Evolutionary conservation across 495 filamentous ascomycete genomes (phyloP).

Genomic region (Neurospora terricola): DNA sequence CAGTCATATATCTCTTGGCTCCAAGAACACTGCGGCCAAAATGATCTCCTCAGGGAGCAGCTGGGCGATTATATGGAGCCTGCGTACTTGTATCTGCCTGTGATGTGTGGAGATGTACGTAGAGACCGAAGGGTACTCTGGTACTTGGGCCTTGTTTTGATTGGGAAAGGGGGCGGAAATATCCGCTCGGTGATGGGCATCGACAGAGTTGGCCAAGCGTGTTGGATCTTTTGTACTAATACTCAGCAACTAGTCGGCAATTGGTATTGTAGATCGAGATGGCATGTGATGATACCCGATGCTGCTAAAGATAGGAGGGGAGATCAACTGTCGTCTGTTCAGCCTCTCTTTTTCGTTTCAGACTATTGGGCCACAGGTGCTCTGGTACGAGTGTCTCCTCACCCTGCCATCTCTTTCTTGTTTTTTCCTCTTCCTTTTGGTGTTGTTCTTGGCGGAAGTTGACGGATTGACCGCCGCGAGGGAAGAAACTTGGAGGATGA

Average conservation of each 20-base stretch:
- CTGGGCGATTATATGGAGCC: not conserved
- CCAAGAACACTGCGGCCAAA: not conserved
- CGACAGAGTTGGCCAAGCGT: not conserved
- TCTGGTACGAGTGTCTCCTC: not conserved
- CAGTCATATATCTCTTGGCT: not conserved
- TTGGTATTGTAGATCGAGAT: not conserved
- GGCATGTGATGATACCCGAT: not conserved
- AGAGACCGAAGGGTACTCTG: not conserved
- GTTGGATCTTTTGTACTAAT: not conserved
- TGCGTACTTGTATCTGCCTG: not conserved
- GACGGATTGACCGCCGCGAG: conserved; percentile 12
- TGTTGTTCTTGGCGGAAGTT: not conserved
- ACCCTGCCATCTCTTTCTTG: not conserved
- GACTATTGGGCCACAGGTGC: not conserved
- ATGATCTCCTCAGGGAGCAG: not conserved
- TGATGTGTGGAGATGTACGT: not conserved
- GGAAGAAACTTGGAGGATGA: not conserved
- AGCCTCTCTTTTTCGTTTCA: not conserved
- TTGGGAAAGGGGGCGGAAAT: not conserved
- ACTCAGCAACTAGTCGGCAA: not conserved
- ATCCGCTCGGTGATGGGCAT: not conserved
- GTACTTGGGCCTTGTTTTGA: not conserved
- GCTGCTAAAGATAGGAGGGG: not conserved
- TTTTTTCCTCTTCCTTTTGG: not conserved
- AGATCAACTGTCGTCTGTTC: not conserved